Evolutionary conservation across 768 basidiomycete genomes (phyloP).

Genomic region (Termitomyces titanicus): DNA sequence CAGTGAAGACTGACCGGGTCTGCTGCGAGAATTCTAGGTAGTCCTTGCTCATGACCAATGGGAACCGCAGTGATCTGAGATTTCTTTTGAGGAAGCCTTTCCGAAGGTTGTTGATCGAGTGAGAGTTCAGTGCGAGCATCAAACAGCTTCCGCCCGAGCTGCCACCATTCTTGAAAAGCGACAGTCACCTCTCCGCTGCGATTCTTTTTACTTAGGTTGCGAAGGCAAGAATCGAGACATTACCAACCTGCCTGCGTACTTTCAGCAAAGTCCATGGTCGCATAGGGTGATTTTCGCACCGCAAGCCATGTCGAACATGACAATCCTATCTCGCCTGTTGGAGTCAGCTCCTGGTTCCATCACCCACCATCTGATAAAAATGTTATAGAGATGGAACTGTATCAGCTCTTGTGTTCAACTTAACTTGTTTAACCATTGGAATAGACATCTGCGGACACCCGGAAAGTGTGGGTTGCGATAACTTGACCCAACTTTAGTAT

Average conservation of each 20-base stretch:
- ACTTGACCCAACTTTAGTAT: constrained; percentile 58
- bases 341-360: constrained; percentile 24
- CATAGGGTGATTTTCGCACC: constrained; percentile 32
- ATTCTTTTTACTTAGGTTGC: background rate
- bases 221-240: background rate
- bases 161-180: constrained; percentile 61
- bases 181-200: constrained; percentile 62
- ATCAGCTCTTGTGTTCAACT: constrained; percentile 4
- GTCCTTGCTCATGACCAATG: constrained; percentile 30
- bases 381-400: background rate
- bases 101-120: constrained; percentile 7
- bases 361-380: constrained; percentile 32
- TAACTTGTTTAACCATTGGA: constrained; percentile 50
- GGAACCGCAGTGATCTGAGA: constrained; percentile 23
- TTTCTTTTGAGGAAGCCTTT: constrained; percentile 15
- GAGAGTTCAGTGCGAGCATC: background rate
- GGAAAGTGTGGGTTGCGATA: constrained; percentile 76
- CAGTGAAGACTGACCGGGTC: constrained; percentile 44
- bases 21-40: constrained; percentile 36
- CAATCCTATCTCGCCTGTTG: constrained; percentile 19
- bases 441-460: constrained; percentile 53
- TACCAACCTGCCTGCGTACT: constrained; percentile 26
- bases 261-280: background rate
- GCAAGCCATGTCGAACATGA: constrained; percentile 59
- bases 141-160: constrained; percentile 27